A percentile compares a stretch with the other conserved stretches of the same genome.
Evolutionary conservation across 495 filamentous ascomycete genomes (phyloP).

Genomic region (Hyaloscypha finlandica): DNA sequence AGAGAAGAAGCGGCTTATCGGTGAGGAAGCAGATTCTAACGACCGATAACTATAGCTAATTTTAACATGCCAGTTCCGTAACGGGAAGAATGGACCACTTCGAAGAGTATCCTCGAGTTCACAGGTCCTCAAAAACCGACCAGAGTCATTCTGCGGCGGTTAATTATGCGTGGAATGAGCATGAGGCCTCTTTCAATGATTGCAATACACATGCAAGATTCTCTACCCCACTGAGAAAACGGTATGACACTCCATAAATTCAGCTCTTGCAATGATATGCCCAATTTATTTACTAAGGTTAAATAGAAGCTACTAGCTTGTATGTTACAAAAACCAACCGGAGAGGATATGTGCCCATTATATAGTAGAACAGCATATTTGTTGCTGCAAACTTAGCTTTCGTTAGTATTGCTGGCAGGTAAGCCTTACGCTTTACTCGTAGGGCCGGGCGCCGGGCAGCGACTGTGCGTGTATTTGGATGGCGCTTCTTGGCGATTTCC

Average conservation of each 20-base stretch:
- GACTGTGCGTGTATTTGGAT: no score
- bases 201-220: not conserved
- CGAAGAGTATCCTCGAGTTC: not conserved
- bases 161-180: not conserved
- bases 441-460: no score
- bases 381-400: not conserved
- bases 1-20: slow-evolving; percentile 1
- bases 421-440: no score
- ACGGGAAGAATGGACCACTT: not conserved
- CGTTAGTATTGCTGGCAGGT: no score
- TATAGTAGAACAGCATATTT: not conserved
- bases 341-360: not conserved
- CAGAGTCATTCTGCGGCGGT: not conserved
- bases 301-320: not conserved
- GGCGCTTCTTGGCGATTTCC: no score
- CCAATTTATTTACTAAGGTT: not conserved
- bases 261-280: not conserved
- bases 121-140: slow-evolving; percentile 1
- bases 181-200: not conserved
- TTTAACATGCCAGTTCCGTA: not conserved
- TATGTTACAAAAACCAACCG: not conserved
- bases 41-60: not conserved
- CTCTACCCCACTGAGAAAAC: not conserved
- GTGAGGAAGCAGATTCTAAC: not conserved
- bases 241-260: not conserved